Evolutionary conservation across 2,329 filamentous ascomycete species (phyloP).

Genomic region (Aspergillus fijiensis): DNA sequence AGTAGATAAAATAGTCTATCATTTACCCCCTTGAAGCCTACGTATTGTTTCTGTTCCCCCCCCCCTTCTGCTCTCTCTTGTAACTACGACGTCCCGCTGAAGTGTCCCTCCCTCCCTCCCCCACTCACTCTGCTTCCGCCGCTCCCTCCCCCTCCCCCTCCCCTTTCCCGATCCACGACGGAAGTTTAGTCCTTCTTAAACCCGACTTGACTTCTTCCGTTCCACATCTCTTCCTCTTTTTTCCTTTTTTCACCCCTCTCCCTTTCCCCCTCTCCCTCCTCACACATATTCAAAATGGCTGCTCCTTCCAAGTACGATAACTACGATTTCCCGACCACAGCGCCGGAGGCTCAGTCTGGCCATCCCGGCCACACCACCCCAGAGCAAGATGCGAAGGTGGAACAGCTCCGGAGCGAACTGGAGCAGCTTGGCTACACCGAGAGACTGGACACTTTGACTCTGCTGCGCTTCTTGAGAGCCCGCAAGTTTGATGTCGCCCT

Average conservation of each 20-base stretch:
- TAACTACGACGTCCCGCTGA: slow-evolving; percentile 4
- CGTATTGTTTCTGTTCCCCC: not conserved
- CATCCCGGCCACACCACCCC: slow-evolving; percentile 85
- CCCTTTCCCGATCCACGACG: slow-evolving; percentile 7
- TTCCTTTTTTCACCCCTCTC: not conserved
- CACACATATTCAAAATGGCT: slow-evolving; percentile 31
- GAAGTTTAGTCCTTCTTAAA: slow-evolving; percentile 2
- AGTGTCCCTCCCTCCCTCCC: slow-evolving; percentile 19
- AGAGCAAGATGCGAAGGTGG: slow-evolving; percentile 84
- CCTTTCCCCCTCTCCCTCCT: not conserved
- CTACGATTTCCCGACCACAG: slow-evolving; percentile 86
- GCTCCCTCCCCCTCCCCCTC: slow-evolving; percentile 5
- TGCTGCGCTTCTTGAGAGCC: slow-evolving; percentile 90
- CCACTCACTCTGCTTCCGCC: slow-evolving; percentile 10
- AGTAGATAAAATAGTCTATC: not conserved
- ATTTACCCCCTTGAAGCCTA: not conserved
- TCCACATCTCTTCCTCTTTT: slow-evolving; percentile 9
- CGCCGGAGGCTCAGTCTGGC: slow-evolving; percentile 68
- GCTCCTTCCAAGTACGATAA: slow-evolving; percentile 83
- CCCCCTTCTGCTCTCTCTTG: slow-evolving; percentile 1
- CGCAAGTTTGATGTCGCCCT: slow-evolving; percentile 89
- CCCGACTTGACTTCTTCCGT: slow-evolving; percentile 4
- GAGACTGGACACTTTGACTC: slow-evolving; percentile 84
- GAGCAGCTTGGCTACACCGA: slow-evolving; percentile 80
- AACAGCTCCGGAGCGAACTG: slow-evolving; percentile 79